Evolutionary conservation across 1,284 basidiomycete species (phyloP).

Genomic region (Volvariella surrecta): DNA sequence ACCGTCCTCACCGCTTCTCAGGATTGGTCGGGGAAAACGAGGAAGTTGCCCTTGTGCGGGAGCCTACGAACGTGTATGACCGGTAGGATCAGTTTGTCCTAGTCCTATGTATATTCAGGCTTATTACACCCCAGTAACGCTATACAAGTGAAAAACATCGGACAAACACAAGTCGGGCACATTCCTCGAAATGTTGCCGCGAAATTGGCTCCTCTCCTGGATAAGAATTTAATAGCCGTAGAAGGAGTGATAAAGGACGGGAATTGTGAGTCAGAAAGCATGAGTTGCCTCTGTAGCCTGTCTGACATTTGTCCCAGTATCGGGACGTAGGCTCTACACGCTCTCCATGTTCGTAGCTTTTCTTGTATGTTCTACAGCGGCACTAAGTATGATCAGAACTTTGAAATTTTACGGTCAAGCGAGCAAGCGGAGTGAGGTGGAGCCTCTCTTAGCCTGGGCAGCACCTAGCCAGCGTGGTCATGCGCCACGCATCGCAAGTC

Average conservation of each 20-base stretch:
- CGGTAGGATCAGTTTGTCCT: slow-evolving; percentile 27
- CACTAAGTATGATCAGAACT: slow-evolving; percentile 31
- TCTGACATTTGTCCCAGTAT: slow-evolving; percentile 24
- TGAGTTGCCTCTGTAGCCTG: slow-evolving; percentile 2
- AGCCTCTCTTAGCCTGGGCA: slow-evolving; percentile 66
- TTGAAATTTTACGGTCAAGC: slow-evolving; percentile 65
- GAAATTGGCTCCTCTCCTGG: slow-evolving; percentile 65
- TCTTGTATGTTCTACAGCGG: slow-evolving; percentile 5
- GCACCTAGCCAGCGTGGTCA: slow-evolving; percentile 61
- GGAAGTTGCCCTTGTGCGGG: slow-evolving; percentile 63
- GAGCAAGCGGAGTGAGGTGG: slow-evolving; percentile 49
- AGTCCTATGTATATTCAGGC: slow-evolving; percentile 5
- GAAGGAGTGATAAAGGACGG: slow-evolving; percentile 74
- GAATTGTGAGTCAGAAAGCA: slow-evolving; percentile 50
- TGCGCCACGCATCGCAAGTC: slow-evolving; percentile 9
- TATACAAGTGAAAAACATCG: slow-evolving; percentile 75
- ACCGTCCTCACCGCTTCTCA: slow-evolving; percentile 12
- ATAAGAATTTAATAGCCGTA: slow-evolving; percentile 49
- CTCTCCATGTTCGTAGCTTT: slow-evolving; percentile 46
- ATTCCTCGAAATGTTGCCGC: slow-evolving; percentile 54
- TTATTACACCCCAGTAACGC: slow-evolving; percentile 43
- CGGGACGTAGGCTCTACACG: slow-evolving; percentile 35
- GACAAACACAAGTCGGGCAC: slow-evolving; percentile 70
- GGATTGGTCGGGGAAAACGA: slow-evolving; percentile 74
- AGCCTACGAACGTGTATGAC: slow-evolving; percentile 67